Conservation (phyloP, 1,284 basidiomycete species). For the Cutaneotrichosporon sp. region DNA sequence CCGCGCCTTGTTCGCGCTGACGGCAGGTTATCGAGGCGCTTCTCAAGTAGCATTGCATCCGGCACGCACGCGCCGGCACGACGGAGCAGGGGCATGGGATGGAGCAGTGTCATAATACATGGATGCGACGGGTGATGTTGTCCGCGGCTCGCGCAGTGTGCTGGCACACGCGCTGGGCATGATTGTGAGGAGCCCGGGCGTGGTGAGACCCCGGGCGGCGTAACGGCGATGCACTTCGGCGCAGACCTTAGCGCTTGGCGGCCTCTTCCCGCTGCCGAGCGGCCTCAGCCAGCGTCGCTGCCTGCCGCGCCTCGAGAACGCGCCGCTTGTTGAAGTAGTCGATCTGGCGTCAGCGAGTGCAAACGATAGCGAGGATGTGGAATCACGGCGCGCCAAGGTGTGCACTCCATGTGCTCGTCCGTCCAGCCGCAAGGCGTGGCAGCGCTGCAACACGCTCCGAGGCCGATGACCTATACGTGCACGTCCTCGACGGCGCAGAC, state of each 20-base stretch:
- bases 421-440: too few species aligned
- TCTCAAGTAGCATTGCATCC: constrained; percentile 28
- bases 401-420: too few species aligned
- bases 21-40: constrained; percentile 43
- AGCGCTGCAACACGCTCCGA: too few species aligned
- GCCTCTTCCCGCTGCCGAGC: constrained; percentile 29
- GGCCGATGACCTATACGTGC: too few species aligned
- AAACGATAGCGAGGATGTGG: background rate
- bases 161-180: too few species aligned
- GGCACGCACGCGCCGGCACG: background rate
- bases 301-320: constrained; percentile 45
- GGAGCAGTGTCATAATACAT: constrained; percentile 18
- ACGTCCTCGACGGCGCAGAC: too few species aligned
- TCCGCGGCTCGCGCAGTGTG: too few species aligned
- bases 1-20: background rate
- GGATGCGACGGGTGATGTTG: background rate
- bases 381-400: too few species aligned
- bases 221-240: too few species aligned
- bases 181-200: too few species aligned
- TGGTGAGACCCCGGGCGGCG: too few species aligned
- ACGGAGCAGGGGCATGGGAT: constrained; percentile 3
- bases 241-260: constrained; percentile 3
- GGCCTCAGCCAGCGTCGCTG: constrained; percentile 43
- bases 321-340: constrained; percentile 52
- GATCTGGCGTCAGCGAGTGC: constrained; percentile 31